A percentile compares a stretch with the other conserved stretches of the same genome.
Conservation (phyloP, 768 basidiomycete species). For the Exidia glandulosa region DNA sequence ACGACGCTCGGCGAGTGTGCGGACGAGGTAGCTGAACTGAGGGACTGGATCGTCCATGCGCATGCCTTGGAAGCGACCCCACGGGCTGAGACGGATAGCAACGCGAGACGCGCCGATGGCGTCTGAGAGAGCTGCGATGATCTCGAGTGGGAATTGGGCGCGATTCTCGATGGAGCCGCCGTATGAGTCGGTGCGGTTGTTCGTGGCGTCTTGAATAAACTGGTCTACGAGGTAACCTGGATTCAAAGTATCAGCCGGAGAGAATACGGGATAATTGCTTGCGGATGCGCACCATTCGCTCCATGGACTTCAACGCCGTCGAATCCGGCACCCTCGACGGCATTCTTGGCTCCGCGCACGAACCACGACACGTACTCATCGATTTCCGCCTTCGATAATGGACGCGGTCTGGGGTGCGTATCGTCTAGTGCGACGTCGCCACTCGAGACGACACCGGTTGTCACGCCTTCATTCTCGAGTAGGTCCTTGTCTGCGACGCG, state of each 20-base stretch:
- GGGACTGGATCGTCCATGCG: conserved; percentile 42
- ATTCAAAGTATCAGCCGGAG: too few species aligned
- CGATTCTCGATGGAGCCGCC: conserved; percentile 66
- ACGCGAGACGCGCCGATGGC: conserved; percentile 43
- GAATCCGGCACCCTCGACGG: conserved; percentile 42
- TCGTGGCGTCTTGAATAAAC: conserved; percentile 46
- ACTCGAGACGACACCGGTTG: neutral
- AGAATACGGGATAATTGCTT: too few species aligned
- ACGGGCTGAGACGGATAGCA: conserved; percentile 46
- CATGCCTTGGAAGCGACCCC: conserved; percentile 7
- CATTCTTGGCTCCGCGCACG: conserved; percentile 43
- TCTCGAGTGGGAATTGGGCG: conserved; percentile 47
- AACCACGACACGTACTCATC: conserved; percentile 39
- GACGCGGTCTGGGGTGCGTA: conserved; percentile 21
- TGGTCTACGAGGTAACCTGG: conserved; percentile 46
- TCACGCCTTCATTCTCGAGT: neutral
- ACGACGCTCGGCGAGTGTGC: conserved; percentile 29
- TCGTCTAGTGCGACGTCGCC: neutral
- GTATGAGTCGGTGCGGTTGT: conserved; percentile 59
- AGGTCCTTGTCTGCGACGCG: too few species aligned
- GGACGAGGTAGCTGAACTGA: conserved; percentile 42
- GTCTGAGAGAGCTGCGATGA: conserved; percentile 46
- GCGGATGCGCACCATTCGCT: conserved; percentile 14
- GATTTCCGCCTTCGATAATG: conserved; percentile 38
- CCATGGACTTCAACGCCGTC: conserved; percentile 43